Conservation (phyloP, 2,329 filamentous ascomycete genomes). For the Exophiala aquamarina region DNA sequence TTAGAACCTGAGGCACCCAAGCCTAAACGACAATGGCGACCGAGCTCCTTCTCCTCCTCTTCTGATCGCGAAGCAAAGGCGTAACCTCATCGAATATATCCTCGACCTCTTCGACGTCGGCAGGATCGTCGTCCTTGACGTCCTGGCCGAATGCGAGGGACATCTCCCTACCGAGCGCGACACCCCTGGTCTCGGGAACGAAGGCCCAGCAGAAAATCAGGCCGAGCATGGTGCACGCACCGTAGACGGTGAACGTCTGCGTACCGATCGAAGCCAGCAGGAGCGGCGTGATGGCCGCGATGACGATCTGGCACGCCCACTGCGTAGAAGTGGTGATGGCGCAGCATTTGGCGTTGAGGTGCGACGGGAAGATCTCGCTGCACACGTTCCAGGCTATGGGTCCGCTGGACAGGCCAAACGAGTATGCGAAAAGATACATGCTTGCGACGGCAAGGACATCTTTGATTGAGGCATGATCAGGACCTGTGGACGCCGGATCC, state of each 20-base stretch:
- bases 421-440: constrained; percentile 19
- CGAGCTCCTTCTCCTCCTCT: constrained; percentile 4
- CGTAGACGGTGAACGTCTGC: constrained; percentile 17
- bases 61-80: not conserved
- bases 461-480: not conserved
- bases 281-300: constrained; percentile 16
- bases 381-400: constrained; percentile 24
- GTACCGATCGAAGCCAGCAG: constrained; percentile 19
- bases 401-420: constrained; percentile 18
- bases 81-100: constrained; percentile 8
- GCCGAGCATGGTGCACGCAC: constrained; percentile 5
- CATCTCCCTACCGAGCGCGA: constrained; percentile 17
- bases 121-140: constrained; percentile 1
- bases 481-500: not conserved
- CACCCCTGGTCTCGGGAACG: constrained; percentile 18
- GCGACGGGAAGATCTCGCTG: constrained; percentile 19
- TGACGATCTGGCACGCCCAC: constrained; percentile 21
- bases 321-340: constrained; percentile 20
- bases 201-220: constrained; percentile 13
- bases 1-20: too few relatives aligned
- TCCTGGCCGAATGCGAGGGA: constrained; percentile 9
- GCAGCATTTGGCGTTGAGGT: constrained; percentile 15
- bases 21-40: constrained; percentile 4
- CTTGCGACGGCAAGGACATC: constrained; percentile 12
- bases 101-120: constrained; percentile 6